These are phyloP conservation scores for Lecanosticta acicola DNA, from an alignment of 2,329 filamentous ascomycete species.

Conservation along the genomic window DNA sequence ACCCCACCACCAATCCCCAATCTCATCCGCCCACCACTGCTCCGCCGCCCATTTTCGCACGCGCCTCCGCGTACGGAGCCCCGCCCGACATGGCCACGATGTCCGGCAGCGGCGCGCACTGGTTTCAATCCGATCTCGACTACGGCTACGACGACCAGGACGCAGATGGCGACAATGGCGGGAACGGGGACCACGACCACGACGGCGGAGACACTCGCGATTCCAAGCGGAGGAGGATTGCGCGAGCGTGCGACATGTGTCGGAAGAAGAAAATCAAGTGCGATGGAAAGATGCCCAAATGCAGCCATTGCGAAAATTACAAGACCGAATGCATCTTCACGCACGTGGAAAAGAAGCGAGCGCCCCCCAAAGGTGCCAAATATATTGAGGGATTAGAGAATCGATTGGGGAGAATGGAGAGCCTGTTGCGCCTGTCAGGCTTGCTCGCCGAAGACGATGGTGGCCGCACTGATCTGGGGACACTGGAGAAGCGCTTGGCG, in stretches of 20 bases:
- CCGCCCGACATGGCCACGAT: constrained; percentile 11
- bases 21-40: neutral
- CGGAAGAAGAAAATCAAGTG: constrained; percentile 96
- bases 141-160: constrained; percentile 21
- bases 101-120: constrained; percentile 13
- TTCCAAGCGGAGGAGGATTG: constrained; percentile 82
- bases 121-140: constrained; percentile 17
- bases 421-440: constrained; percentile 77
- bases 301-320: constrained; percentile 94
- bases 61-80: neutral
- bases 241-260: constrained; percentile 92
- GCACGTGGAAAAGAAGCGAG: constrained; percentile 97
- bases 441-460: constrained; percentile 80
- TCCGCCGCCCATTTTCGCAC: constrained; percentile 1
- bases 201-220: constrained; percentile 46
- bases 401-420: constrained; percentile 91
- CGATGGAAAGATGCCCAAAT: constrained; percentile 90
- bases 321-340: constrained; percentile 98
- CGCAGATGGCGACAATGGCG: constrained; percentile 23
- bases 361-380: constrained; percentile 93
- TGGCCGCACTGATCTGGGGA: constrained; percentile 79
- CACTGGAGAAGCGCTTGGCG: constrained; percentile 68
- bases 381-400: constrained; percentile 98
- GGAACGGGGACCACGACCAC: constrained; percentile 20
- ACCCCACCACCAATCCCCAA: constrained; percentile 1